Percentiles rank a stretch among this genome's conserved stretches.
Conservation (phyloP, 805 yeast genomes). For the Metschnikowia henanensis region DNA sequence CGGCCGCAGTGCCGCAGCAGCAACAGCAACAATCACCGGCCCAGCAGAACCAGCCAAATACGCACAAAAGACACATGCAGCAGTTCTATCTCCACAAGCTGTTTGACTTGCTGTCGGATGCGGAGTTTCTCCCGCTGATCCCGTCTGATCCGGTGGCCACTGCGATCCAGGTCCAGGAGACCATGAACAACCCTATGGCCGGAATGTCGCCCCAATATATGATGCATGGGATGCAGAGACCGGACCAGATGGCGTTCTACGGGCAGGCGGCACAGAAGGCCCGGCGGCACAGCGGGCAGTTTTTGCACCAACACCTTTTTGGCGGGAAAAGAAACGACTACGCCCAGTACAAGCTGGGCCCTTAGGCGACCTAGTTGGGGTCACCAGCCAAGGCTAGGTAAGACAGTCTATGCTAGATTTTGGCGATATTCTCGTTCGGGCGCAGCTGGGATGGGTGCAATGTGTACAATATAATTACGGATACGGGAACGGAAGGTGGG, state of each 20-base stretch:
- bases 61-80: conserved; percentile 24
- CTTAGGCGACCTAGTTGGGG: not conserved
- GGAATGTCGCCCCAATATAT: conserved; percentile 11
- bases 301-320: conserved; percentile 20
- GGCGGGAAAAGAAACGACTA: conserved; percentile 21
- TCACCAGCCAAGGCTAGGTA: not conserved
- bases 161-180: conserved; percentile 18
- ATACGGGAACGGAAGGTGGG: not conserved
- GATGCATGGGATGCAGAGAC: conserved; percentile 11
- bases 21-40: conserved; percentile 8
- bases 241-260: conserved; percentile 15
- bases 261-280: conserved; percentile 16
- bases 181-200: conserved; percentile 9
- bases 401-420: no score
- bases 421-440: no score
- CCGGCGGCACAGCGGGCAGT: conserved; percentile 18
- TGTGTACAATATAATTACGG: not conserved
- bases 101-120: conserved; percentile 69
- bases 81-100: conserved; percentile 61
- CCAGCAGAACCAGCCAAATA: conserved; percentile 35
- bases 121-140: conserved; percentile 51
- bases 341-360: conserved; percentile 18
- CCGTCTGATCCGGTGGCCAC: conserved; percentile 20
- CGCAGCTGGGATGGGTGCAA: not conserved
- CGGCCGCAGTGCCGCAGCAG: conserved; percentile 9